Evolutionary conservation across 768 basidiomycete genomes (phyloP), one percentile per base, ranked within the genome.

Genomic region (Tricholoma saponaceum): DNA sequence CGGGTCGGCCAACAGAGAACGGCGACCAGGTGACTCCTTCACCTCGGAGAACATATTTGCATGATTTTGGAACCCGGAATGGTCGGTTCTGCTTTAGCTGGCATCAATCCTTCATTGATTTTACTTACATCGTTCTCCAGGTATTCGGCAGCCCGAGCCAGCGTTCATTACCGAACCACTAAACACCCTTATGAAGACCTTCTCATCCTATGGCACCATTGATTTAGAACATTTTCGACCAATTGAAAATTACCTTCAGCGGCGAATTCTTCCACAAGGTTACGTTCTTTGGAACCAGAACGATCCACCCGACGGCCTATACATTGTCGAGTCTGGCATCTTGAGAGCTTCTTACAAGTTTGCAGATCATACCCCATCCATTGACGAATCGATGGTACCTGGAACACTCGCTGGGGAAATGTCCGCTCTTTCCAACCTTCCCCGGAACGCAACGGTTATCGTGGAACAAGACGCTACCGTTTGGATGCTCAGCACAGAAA

Each of bases 361-460:
- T 67, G 84, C 84, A 2, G 84, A 84, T 51, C 83, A 89, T 61
- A 74, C 82, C 5, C 80, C 82, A 23, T 69, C 72, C 5, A 84
- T 93, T 51, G 87, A 90, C 65, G 94, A 96, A 73, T 91, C 89
- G 1, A 96, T 96, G 94, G 92, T 95, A 0, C 85, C 92, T 3
- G 95, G 95, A 2, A 93, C 94, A 0, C 74, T 98, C 2, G 92
- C 95, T 9, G 96, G 96, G 0, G 96, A 98, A 71, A 70, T 99
- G 53, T 87, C 92, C 0, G 90, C 89, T 35, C 74, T 99, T 12
- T 86, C 94, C 8, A 85, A 84, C 20, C 77, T 87, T 18, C 79
- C 84, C 16, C 79, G 96, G 50, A 98, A 97, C 67, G 89, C 95
- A 23, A 91, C 88, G 4, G 92, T 92, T 33, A 76, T 87, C 0